Evolutionary conservation across 768 basidiomycete species (phyloP).

Genomic region (Amanita jacksonii): DNA sequence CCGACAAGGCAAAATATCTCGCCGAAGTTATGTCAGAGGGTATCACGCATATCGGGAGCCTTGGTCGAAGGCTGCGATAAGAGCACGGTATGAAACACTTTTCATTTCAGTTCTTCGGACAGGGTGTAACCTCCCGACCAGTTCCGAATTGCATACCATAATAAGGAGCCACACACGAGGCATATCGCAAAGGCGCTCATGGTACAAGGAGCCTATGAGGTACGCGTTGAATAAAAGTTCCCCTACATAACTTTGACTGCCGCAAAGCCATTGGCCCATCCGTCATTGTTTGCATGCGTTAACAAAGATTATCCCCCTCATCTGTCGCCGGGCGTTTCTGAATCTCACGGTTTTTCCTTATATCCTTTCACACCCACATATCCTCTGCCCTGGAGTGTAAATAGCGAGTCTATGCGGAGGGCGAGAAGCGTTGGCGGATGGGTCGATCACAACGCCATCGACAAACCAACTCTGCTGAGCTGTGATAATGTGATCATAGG

Average conservation of each 20-base stretch:
- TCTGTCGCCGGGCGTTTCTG: neutral
- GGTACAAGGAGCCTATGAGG: slow-evolving; percentile 44
- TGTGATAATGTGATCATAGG: slow-evolving; percentile 1
- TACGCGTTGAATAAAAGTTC: slow-evolving; percentile 17
- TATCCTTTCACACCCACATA: slow-evolving; percentile 56
- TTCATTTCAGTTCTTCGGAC: neutral
- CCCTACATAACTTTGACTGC: neutral
- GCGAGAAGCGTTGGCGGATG: slow-evolving; percentile 56
- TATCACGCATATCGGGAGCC: slow-evolving; percentile 62
- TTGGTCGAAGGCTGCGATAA: slow-evolving; percentile 41
- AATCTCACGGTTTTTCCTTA: slow-evolving; percentile 42
- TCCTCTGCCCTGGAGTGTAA: slow-evolving; percentile 38
- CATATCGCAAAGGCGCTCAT: slow-evolving; percentile 41
- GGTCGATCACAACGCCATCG: slow-evolving; percentile 23
- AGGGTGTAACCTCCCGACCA: slow-evolving; percentile 15
- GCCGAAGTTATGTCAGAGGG: slow-evolving; percentile 41
- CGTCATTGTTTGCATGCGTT: neutral
- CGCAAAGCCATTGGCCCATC: slow-evolving; percentile 7
- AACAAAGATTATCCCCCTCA: neutral
- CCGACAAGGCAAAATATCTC: slow-evolving; percentile 35
- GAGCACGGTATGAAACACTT: neutral
- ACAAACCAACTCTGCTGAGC: neutral
- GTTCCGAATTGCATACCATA: slow-evolving; percentile 48
- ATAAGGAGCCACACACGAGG: slow-evolving; percentile 25
- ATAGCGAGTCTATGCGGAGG: slow-evolving; percentile 39